A percentile compares a stretch with the other conserved stretches of the same genome.
phyloP scores from a whole-genome alignment of 441 rosid genomes.

The Pelargonium cotyledonis region DNA sequence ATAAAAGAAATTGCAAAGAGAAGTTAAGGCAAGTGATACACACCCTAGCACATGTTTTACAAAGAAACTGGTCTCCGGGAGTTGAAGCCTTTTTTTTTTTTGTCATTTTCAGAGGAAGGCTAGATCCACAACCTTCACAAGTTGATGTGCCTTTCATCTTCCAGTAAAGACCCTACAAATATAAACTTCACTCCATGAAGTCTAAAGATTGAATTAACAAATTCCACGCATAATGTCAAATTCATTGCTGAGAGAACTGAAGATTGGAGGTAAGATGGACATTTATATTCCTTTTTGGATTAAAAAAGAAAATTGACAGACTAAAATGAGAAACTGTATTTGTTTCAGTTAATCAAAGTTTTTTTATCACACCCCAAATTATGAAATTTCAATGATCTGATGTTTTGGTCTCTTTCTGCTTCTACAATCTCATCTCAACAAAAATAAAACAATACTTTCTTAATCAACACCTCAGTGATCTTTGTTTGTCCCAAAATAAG shows the following conservation, averaged over 20 bases:
- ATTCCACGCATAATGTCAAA: not conserved
- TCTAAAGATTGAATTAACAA: slow-evolving; percentile 2
- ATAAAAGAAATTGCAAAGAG: slow-evolving; percentile 10
- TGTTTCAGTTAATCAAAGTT: too few species aligned
- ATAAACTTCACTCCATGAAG: slow-evolving; percentile 17
- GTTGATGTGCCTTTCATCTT: slow-evolving; percentile 34
- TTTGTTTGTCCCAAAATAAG: too few species aligned
- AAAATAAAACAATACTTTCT: too few species aligned
- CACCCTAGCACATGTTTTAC: slow-evolving; percentile 84
- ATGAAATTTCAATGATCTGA: too few species aligned
- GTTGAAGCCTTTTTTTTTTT: slow-evolving; percentile 46
- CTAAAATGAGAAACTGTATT: not conserved
- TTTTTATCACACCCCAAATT: too few species aligned
- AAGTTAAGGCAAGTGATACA: slow-evolving; percentile 20
- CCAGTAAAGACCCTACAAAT: slow-evolving; percentile 43
- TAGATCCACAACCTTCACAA: slow-evolving; percentile 74
- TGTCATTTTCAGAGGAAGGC: slow-evolving; percentile 47
- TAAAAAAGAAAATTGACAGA: not conserved
- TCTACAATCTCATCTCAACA: too few species aligned
- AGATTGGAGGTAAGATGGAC: too few species aligned
- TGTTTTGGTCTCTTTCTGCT: too few species aligned
- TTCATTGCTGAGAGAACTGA: not conserved
- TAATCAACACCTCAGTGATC: too few species aligned
- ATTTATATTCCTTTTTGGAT: too few species aligned
- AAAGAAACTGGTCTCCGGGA: slow-evolving; percentile 53